Base-by-base conservation (phyloP, 495 filamentous ascomycete species). In the Chaetomium fimeti region DNA sequence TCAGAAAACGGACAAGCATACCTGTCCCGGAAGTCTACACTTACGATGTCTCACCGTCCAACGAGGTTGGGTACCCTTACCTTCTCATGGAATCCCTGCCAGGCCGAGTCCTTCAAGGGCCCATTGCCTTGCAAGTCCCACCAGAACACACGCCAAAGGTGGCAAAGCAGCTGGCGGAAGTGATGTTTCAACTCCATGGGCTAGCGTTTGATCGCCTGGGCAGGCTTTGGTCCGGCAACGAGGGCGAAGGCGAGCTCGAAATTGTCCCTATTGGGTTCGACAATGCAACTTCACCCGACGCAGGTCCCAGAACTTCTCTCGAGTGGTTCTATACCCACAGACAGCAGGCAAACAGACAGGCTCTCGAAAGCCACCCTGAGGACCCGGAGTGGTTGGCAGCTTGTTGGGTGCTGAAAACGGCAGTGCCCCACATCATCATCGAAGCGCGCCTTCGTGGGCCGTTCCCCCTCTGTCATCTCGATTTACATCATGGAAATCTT, bases 391-490 rank as follows among this genome's bases (percentile, higher is more conserved):
- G 52, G 52, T 0, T 3, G 27, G 32, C 52, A n/a, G 52, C 52
- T 32, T 54, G 52, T n/a, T 54, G 52, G 52, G 52, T 54, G 7
- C 28, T 54, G 52, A 54, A 36, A 18, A 32, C 28, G 25, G 52
- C 52, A 1, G 25, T 36, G 6, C 27, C 27, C 3, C 52, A 54
- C 27, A 54, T 54, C 1, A 54, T 54, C 13, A 36, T 32, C 15
- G 52, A 54, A 18, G 52, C 13, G 12, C 54, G 54, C 0, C 5
- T 42, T 15, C n/a, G n/a, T 42, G 54, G 54, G 3, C 54, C 29
- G 15, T 57, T 57, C 24, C 54, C 52, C 8, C 54, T 57, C 54
- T 57, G 54, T 29, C 29, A 57, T 24, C 54, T 42, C 0, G 54
- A 57, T 32, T n/a, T 57, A 5, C 54, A 42, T 15, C 32, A 42